Percentiles rank a stretch among this genome's conserved stretches.
phyloP scores from a whole-genome alignment of 345 rosid genomes.

The Arabis hirsuta region DNA sequence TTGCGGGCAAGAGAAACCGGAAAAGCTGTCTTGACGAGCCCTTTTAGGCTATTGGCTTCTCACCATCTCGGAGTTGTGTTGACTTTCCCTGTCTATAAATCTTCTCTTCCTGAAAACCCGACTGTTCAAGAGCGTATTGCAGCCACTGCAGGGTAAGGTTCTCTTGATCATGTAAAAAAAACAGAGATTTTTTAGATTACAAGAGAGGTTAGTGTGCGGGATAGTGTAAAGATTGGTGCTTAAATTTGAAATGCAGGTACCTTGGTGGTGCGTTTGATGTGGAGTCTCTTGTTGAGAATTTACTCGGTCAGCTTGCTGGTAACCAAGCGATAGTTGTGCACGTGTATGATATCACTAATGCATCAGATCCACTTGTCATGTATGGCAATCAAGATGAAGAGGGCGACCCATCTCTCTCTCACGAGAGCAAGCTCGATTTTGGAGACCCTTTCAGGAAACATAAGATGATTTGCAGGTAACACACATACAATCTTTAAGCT shows the following conservation, averaged over 20 bases:
- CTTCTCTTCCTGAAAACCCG: constrained; percentile 71
- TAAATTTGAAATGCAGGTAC: constrained; percentile 59
- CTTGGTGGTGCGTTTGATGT: constrained; percentile 99
- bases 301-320: constrained; percentile 97
- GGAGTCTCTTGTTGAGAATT: constrained; percentile 97
- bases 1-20: constrained; percentile 89
- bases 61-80: constrained; percentile 98
- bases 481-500: constrained; percentile 24
- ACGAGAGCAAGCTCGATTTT: constrained; percentile 86
- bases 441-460: constrained; percentile 97
- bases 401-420: constrained; percentile 73
- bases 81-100: constrained; percentile 97
- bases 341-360: constrained; percentile 86
- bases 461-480: constrained; percentile 89
- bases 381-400: constrained; percentile 84
- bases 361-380: constrained; percentile 85
- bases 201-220: background rate
- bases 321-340: constrained; percentile 92
- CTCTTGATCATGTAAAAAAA: background rate
- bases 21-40: constrained; percentile 92
- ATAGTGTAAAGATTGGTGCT: constrained; percentile 17
- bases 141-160: constrained; percentile 86
- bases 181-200: background rate
- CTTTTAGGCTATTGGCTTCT: constrained; percentile 85
- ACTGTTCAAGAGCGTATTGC: constrained; percentile 69